Percentiles rank a stretch among this genome's conserved stretches.
Conservation (phyloP, 306 rosid genomes). For the Erythrophleum fordii region DNA sequence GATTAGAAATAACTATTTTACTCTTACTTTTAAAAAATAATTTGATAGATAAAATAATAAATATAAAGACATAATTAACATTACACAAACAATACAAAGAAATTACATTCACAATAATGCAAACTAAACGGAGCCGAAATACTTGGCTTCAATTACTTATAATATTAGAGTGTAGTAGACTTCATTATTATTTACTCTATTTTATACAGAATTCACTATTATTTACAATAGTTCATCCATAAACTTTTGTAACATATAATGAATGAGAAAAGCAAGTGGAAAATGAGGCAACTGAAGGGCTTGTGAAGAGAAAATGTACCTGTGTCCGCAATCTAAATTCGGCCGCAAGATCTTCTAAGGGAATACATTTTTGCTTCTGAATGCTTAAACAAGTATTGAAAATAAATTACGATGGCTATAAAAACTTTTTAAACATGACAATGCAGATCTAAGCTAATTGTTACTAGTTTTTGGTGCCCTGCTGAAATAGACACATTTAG, state of each 20-base stretch:
- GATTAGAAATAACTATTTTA: too few relatives aligned
- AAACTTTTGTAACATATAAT: slow-evolving; percentile 18
- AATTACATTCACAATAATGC: too few relatives aligned
- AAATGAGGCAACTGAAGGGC: neutral
- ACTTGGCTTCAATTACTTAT: neutral
- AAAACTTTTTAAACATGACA: slow-evolving; percentile 18
- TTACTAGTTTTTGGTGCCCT: slow-evolving; percentile 14
- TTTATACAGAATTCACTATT: slow-evolving; percentile 6
- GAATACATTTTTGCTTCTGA: slow-evolving; percentile 91
- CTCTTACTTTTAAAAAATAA: too few relatives aligned
- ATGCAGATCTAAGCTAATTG: slow-evolving; percentile 9
- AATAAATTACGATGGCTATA: slow-evolving; percentile 31
- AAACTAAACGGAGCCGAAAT: too few relatives aligned
- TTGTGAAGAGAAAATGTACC: slow-evolving; percentile 52
- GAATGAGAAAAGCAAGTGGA: slow-evolving; percentile 7
- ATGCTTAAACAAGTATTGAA: slow-evolving; percentile 20
- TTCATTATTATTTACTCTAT: neutral
- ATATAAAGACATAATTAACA: too few relatives aligned
- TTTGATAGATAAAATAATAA: too few relatives aligned
- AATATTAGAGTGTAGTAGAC: neutral
- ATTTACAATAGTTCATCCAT: neutral
- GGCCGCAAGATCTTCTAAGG: slow-evolving; percentile 94
- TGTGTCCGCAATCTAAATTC: slow-evolving; percentile 84
- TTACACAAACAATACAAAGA: too few relatives aligned
- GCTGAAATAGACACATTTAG: slow-evolving; percentile 19